phyloP scores from a whole-genome alignment of 495 filamentous ascomycete species.

The Penicillium daleae region DNA sequence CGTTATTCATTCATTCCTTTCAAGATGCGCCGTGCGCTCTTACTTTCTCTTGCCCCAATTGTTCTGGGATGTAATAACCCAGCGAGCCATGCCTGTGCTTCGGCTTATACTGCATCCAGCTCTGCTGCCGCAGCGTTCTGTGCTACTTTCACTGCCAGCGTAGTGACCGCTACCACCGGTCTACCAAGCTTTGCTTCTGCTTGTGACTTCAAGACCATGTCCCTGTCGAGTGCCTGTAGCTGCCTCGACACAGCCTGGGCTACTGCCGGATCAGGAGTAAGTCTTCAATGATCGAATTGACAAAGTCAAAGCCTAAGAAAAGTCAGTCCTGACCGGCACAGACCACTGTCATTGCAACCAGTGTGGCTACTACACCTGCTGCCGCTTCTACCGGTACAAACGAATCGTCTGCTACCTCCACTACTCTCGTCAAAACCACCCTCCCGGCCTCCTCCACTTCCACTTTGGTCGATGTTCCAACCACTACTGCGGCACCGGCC shows the following conservation, averaged over 20 bases:
- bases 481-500: constrained; percentile 14
- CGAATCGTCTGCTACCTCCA: constrained; percentile 16
- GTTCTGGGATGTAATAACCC: constrained; percentile 36
- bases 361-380: constrained; percentile 9
- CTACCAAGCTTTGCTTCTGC: constrained; percentile 30
- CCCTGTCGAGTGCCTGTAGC: constrained; percentile 39
- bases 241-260: constrained; percentile 32
- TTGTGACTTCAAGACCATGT: constrained; percentile 31
- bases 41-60: constrained; percentile 33
- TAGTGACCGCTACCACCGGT: constrained; percentile 31
- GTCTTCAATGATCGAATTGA: neutral
- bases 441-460: constrained; percentile 8
- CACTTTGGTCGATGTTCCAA: constrained; percentile 1
- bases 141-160: constrained; percentile 35
- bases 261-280: constrained; percentile 17
- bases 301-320: neutral
- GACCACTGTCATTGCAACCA: constrained; percentile 10
- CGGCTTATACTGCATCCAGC: constrained; percentile 34
- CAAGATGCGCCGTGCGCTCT: constrained; percentile 39
- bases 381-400: constrained; percentile 8
- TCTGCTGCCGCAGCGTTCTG: constrained; percentile 33
- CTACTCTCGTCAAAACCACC: constrained; percentile 20
- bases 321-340: neutral
- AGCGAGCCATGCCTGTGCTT: constrained; percentile 32
- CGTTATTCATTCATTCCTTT: constrained; percentile 36